Evolutionary conservation across 352 stramenopile genomes (phyloP), one percentile per base, ranked within the genome.

Genomic region (Phytophthora hybrid): DNA sequence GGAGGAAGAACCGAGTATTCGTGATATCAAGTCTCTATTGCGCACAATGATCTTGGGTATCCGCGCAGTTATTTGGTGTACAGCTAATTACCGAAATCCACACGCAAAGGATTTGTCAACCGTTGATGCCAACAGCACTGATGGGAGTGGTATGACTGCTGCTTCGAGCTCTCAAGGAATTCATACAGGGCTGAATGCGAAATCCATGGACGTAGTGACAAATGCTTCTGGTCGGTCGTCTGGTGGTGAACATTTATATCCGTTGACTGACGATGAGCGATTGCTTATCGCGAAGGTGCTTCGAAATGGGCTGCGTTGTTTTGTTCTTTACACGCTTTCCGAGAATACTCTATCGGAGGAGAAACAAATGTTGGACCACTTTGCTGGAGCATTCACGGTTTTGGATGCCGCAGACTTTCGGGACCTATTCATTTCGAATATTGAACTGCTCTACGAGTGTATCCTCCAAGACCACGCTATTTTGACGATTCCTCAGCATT

Each of bases 31-130:
- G 73, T 93, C 85, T 18, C 85, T 99, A 29, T 62, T 99, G 46
- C 89, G 95, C 23, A 98, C 97, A 11, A 99, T 99, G 87, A 98
- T 99, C 55, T 77, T 98, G n/a, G 98, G 98, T 14, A 94, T 99
- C 46, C 99, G 99, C 63, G 99, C 96, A 10, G 85, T 99, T 5
- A 98, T 99, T 58, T 99, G 96, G 93, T 99, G 97, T 79, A 98
- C 99, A 13, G 91, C 89, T 39, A 98, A 98, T 79, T 97, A 97
- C 67, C 87, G 91, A 23, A 96, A 96, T 64, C 89, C 91, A n/a
- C 81, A 95, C 18, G 90, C 86, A 46, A 91, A 96, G 76, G 71
- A 97, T 73, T 55, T 96, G 56, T 94, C 88, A 16, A 93, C 83
- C 0, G 91, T 93, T 31, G 90, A 97, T 55, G 85, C 88, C 0